These are phyloP conservation scores for Penicillium freii DNA, from an alignment of 2,329 filamentous ascomycete species.

Conservation along the genomic window DNA sequence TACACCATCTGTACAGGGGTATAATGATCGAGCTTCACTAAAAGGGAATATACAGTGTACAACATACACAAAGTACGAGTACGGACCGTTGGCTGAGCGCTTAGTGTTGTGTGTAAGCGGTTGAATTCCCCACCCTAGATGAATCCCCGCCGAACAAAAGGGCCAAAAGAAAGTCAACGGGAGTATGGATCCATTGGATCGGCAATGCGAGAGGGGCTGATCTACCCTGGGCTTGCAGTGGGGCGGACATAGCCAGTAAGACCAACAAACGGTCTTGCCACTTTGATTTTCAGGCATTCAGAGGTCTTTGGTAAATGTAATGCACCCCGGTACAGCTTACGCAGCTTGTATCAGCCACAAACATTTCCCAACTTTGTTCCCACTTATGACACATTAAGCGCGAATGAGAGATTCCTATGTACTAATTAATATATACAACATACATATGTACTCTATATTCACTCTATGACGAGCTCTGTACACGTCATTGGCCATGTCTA, in stretches of 20 bases:
- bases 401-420: background rate
- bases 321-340: slow-evolving; percentile 1
- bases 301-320: background rate
- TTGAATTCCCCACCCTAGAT: slow-evolving; percentile 1
- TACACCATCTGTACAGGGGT: background rate
- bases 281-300: slow-evolving; percentile 4
- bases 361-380: background rate
- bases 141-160: too few relatives aligned
- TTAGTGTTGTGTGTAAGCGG: background rate
- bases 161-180: background rate
- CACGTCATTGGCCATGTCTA: background rate
- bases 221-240: slow-evolving; percentile 1
- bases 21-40: background rate
- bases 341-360: slow-evolving; percentile 3
- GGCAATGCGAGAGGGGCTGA: background rate
- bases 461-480: background rate
- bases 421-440: too few relatives aligned
- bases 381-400: background rate
- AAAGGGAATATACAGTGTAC: too few relatives aligned
- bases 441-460: background rate
- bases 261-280: slow-evolving; percentile 6
- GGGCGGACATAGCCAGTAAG: slow-evolving; percentile 11
- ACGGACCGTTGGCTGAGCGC: background rate
- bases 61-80: background rate
- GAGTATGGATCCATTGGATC: background rate